Conservation (phyloP, 2,329 filamentous ascomycete genomes). For the Clathrospora elynae region DNA sequence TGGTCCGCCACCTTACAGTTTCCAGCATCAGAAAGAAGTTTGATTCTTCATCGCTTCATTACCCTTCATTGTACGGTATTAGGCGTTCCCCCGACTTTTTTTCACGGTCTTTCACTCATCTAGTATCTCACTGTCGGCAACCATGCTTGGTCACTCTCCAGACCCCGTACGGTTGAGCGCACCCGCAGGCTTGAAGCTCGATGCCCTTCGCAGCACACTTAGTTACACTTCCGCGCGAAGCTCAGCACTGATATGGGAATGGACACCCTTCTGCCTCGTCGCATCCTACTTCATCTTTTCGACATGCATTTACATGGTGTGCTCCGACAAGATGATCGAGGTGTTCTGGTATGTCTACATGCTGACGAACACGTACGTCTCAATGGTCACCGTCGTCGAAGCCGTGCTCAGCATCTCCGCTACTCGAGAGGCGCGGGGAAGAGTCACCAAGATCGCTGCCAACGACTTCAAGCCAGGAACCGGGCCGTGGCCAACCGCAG, state of each 20-base stretch:
- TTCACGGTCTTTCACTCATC: too few species aligned
- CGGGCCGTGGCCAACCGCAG: conserved; percentile 44
- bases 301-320: conserved; percentile 45
- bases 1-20: too few species aligned
- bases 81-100: too few species aligned
- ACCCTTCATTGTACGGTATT: too few species aligned
- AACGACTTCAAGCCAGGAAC: conserved; percentile 29
- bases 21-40: too few species aligned
- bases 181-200: too few species aligned
- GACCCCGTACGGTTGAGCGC: too few species aligned
- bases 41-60: too few species aligned
- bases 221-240: conserved; percentile 10
- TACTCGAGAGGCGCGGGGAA: conserved; percentile 35
- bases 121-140: too few species aligned
- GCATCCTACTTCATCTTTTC: conserved; percentile 47
- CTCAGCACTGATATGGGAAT: conserved; percentile 36
- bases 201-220: too few species aligned
- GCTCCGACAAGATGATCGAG: conserved; percentile 33
- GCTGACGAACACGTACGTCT: conserved; percentile 48
- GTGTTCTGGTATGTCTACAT: conserved; percentile 50
- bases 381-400: conserved; percentile 46
- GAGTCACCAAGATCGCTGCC: conserved; percentile 34
- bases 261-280: conserved; percentile 46
- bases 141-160: too few species aligned
- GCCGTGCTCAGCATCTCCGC: conserved; percentile 40